Evolutionary conservation across 257 asterid species (phyloP).

Genomic region (Plantago elongata): DNA sequence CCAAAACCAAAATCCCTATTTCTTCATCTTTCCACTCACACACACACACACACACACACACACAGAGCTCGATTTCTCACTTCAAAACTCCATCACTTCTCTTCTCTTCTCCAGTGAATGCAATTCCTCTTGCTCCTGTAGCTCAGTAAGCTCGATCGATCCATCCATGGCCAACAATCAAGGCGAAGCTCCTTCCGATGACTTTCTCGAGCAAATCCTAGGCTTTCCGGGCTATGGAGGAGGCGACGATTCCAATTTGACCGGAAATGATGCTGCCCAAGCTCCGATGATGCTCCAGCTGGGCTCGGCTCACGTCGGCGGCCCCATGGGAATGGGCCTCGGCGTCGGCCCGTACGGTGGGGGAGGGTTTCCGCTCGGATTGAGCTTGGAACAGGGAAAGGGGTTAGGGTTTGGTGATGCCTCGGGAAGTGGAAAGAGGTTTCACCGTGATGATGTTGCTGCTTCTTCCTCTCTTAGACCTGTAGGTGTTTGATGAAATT

Average conservation of each 20-base stretch:
- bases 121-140: slow-evolving; percentile 8
- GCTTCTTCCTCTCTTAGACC: slow-evolving; percentile 56
- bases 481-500: slow-evolving; percentile 26
- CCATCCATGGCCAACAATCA: slow-evolving; percentile 70
- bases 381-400: slow-evolving; percentile 88
- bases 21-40: not conserved
- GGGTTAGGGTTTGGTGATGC: slow-evolving; percentile 58
- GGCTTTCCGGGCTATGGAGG: slow-evolving; percentile 60
- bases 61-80: slow-evolving; percentile 3
- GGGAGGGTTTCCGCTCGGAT: slow-evolving; percentile 74
- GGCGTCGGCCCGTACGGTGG: slow-evolving; percentile 44
- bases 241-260: slow-evolving; percentile 45
- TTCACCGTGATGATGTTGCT: slow-evolving; percentile 43
- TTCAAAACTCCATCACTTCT: slow-evolving; percentile 11
- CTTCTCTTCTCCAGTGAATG: slow-evolving; percentile 14
- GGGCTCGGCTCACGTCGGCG: slow-evolving; percentile 55
- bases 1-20: slow-evolving; percentile 24
- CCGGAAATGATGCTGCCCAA: slow-evolving; percentile 39
- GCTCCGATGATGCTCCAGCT: slow-evolving; percentile 59
- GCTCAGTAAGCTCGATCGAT: not conserved
- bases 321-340: slow-evolving; percentile 38
- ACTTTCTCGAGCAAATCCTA: slow-evolving; percentile 80
- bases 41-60: slow-evolving; percentile 18
- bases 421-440: slow-evolving; percentile 61
- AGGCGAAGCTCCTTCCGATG: slow-evolving; percentile 71